These are phyloP conservation scores for Rhizoclosmatium globosum DNA, from an alignment of 192 early-diverging fungal genomes.

Conservation along the genomic window DNA sequence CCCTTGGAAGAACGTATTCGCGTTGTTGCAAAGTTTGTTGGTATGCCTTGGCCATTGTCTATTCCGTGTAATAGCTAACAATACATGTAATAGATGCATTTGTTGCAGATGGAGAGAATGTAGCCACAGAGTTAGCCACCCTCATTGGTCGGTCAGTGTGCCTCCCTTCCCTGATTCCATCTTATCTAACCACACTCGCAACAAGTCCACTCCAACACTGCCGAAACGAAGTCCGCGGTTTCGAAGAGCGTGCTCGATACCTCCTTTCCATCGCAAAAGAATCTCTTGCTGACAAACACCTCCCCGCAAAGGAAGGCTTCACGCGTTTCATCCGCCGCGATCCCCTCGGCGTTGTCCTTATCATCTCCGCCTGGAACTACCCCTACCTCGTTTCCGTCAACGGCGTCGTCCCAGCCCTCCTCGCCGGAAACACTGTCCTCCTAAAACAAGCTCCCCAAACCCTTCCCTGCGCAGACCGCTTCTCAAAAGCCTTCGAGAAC, in stretches of 20 bases:
- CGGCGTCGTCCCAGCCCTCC: slow-evolving; percentile 77
- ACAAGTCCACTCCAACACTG: slow-evolving; percentile 65
- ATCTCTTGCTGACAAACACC: slow-evolving; percentile 63
- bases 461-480: slow-evolving; percentile 76
- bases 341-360: slow-evolving; percentile 70
- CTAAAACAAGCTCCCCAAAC: slow-evolving; percentile 86
- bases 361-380: slow-evolving; percentile 84
- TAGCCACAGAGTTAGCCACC: slow-evolving; percentile 63
- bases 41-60: not conserved
- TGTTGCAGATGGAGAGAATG: slow-evolving; percentile 60
- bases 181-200: not conserved
- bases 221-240: slow-evolving; percentile 76
- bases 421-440: slow-evolving; percentile 80
- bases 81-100: slow-evolving; percentile 60
- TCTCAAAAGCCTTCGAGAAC: slow-evolving; percentile 65
- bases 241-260: slow-evolving; percentile 70
- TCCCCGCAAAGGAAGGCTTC: slow-evolving; percentile 63
- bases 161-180: not conserved
- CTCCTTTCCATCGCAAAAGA: slow-evolving; percentile 74
- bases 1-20: slow-evolving; percentile 61
- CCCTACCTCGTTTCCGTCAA: slow-evolving; percentile 83
- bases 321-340: slow-evolving; percentile 75
- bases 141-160: slow-evolving; percentile 70
- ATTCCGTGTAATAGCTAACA: not conserved
- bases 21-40: slow-evolving; percentile 47